Evolutionary conservation across 2,329 filamentous ascomycete genomes (phyloP).

Genomic region (Dryadomyces sulphureus): DNA sequence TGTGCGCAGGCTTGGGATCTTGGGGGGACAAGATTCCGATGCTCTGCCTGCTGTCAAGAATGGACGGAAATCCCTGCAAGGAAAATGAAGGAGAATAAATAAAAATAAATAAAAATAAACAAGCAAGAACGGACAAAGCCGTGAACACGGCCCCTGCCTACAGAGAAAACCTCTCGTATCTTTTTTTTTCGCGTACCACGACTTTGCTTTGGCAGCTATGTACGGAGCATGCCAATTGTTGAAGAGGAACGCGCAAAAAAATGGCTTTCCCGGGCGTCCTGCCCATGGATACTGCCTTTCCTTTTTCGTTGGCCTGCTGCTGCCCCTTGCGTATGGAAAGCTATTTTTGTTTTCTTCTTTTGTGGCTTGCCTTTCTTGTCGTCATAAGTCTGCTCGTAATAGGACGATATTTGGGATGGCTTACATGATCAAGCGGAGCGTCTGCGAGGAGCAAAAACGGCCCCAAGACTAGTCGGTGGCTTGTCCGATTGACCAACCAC

Average conservation of each 20-base stretch:
- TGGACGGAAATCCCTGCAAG: too few species aligned
- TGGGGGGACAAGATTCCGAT: too few species aligned
- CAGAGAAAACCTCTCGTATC: background rate
- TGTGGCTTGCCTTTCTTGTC: background rate
- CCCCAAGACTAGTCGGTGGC: too few species aligned
- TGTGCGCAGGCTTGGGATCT: too few species aligned
- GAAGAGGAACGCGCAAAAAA: background rate
- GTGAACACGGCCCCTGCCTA: background rate
- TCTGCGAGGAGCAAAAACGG: too few species aligned
- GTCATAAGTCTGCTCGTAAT: background rate
- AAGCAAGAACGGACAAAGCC: background rate
- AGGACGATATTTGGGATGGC: background rate
- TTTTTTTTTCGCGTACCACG: background rate
- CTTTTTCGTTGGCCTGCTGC: background rate
- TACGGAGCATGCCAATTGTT: background rate
- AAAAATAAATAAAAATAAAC: background rate
- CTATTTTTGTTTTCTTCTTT: background rate
- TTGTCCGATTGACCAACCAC: background rate
- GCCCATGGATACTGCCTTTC: background rate
- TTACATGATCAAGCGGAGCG: too few species aligned
- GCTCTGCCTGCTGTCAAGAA: too few species aligned
- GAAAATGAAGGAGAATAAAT: background rate
- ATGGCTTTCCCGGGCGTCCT: background rate
- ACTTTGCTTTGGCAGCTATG: background rate
- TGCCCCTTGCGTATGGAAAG: background rate